Conservation (phyloP, 2,329 filamentous ascomycete species). For the Colletotrichum euphorbiae region DNA sequence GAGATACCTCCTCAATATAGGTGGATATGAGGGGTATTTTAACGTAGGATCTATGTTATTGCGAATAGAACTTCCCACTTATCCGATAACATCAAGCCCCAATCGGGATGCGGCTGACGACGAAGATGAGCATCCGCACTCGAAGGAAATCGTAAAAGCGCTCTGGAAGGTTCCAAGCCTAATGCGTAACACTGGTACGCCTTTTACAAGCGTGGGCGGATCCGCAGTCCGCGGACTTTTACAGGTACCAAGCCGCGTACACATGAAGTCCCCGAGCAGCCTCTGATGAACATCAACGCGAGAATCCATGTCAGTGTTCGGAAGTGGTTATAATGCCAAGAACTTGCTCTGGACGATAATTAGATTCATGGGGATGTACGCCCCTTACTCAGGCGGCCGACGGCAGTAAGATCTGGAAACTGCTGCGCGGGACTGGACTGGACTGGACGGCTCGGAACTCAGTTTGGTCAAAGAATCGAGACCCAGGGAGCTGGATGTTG, state of each 20-base stretch:
- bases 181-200: slow-evolving; percentile 53
- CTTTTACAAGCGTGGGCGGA: slow-evolving; percentile 58
- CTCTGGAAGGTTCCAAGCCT: slow-evolving; percentile 53
- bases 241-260: slow-evolving; percentile 56
- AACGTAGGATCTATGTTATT: too few species aligned
- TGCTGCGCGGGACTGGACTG: slow-evolving; percentile 47
- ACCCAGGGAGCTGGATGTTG: slow-evolving; percentile 46
- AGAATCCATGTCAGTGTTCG: slow-evolving; percentile 65
- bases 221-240: slow-evolving; percentile 58
- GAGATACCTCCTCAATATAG: too few species aligned
- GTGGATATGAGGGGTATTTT: too few species aligned
- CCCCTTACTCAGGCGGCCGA: slow-evolving; percentile 48
- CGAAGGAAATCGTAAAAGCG: background rate
- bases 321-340: slow-evolving; percentile 61
- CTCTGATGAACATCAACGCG: slow-evolving; percentile 65
- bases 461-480: slow-evolving; percentile 50
- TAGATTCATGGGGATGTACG: slow-evolving; percentile 56
- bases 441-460: slow-evolving; percentile 43
- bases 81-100: background rate
- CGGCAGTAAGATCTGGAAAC: slow-evolving; percentile 54
- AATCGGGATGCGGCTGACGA: slow-evolving; percentile 50
- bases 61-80: too few species aligned
- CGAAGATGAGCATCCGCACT: slow-evolving; percentile 22
- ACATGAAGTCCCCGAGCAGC: slow-evolving; percentile 50
- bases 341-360: slow-evolving; percentile 61